Percentiles rank a stretch among this genome's conserved stretches.
Conservation (phyloP, 495 filamentous ascomycete genomes). For the Oidiodendron maius region DNA sequence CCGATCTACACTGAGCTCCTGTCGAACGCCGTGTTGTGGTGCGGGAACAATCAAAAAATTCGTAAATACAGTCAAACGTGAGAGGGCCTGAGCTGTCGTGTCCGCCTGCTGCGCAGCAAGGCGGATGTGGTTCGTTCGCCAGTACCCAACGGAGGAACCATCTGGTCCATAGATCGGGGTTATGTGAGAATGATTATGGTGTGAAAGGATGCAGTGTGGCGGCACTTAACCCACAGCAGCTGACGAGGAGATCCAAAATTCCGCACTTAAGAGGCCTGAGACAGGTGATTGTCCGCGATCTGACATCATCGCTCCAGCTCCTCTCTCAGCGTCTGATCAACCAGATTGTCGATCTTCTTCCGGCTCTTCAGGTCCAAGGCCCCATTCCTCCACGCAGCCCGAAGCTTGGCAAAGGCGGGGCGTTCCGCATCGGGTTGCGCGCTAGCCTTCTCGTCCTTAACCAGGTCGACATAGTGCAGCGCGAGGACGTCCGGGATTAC, state of each 20-base stretch:
- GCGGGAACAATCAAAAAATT: slow-evolving; percentile 22
- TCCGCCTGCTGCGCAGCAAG: slow-evolving; percentile 3
- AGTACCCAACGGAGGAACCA: slow-evolving; percentile 2
- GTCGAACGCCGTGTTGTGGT: slow-evolving; percentile 21
- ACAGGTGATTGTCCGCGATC: slow-evolving; percentile 9
- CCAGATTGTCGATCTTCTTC: slow-evolving; percentile 42
- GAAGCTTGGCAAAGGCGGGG: slow-evolving; percentile 42
- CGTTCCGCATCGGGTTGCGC: slow-evolving; percentile 19
- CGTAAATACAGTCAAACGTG: slow-evolving; percentile 23
- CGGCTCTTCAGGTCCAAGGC: slow-evolving; percentile 49
- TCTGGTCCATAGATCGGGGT: background rate
- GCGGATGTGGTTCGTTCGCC: background rate
- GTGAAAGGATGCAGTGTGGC: background rate
- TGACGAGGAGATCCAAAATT: slow-evolving; percentile 9
- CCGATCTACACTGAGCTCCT: slow-evolving; percentile 20
- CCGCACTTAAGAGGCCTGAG: background rate
- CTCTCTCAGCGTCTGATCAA: slow-evolving; percentile 35
- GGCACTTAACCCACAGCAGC: background rate
- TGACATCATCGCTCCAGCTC: slow-evolving; percentile 31
- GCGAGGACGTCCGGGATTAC: slow-evolving; percentile 45
- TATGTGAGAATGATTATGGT: background rate
- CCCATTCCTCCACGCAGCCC: slow-evolving; percentile 46
- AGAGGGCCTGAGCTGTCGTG: background rate
- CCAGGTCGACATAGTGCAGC: slow-evolving; percentile 46
- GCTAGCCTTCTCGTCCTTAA: slow-evolving; percentile 30